Evolutionary conservation across 2,329 filamentous ascomycete species (phyloP).

Genomic region (Plectosphaerella sp.): DNA sequence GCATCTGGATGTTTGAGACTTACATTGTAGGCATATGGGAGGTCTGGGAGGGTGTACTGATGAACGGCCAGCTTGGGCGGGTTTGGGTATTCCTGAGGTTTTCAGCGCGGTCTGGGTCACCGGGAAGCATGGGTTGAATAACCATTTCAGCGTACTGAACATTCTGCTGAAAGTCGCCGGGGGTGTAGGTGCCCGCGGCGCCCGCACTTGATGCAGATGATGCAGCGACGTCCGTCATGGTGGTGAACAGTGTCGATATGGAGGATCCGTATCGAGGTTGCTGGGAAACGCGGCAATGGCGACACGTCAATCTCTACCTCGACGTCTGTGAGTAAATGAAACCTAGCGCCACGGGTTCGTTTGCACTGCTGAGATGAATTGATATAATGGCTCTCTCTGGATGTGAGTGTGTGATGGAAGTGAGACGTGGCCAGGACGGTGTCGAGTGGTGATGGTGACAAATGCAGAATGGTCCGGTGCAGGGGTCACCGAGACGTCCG

Average conservation of each 20-base stretch:
- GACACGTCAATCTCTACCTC: background rate
- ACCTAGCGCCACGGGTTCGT: too few relatives aligned
- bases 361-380: too few relatives aligned
- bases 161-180: background rate
- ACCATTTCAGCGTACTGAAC: constrained; percentile 2
- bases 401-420: too few relatives aligned
- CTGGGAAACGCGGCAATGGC: background rate
- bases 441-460: too few relatives aligned
- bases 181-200: background rate
- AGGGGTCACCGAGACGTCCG: too few relatives aligned
- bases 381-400: too few relatives aligned
- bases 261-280: background rate
- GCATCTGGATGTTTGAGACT: background rate
- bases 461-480: too few relatives aligned
- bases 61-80: background rate
- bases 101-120: too few relatives aligned
- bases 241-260: background rate
- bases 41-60: background rate
- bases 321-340: too few relatives aligned
- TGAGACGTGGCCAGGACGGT: too few relatives aligned
- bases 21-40: constrained; percentile 2
- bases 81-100: too few relatives aligned
- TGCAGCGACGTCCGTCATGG: background rate
- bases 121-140: too few relatives aligned
- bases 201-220: background rate